Conservation (phyloP, 2,329 filamentous ascomycete genomes). For the Metarhizium rileyi region DNA sequence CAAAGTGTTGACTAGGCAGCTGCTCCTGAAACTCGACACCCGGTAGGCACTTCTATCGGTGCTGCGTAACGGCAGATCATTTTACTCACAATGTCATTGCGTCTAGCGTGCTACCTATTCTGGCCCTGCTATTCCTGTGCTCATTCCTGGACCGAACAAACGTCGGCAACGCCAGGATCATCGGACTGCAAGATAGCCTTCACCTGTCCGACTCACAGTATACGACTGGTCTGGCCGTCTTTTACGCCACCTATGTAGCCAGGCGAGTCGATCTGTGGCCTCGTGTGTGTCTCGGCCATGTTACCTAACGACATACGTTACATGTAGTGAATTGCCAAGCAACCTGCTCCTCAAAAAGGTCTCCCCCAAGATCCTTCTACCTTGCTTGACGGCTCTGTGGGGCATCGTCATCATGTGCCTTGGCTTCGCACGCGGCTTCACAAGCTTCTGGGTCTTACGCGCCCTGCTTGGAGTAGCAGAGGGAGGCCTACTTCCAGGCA, state of each 20-base stretch:
- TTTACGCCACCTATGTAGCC: constrained; percentile 54
- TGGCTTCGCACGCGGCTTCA: constrained; percentile 57
- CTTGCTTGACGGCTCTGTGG: constrained; percentile 55
- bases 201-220: constrained; percentile 52
- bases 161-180: constrained; percentile 60
- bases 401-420: constrained; percentile 60
- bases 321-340: constrained; percentile 45
- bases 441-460: constrained; percentile 55
- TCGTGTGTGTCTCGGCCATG: not conserved
- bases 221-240: constrained; percentile 52
- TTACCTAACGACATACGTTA: not conserved
- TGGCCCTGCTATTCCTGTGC: constrained; percentile 56
- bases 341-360: constrained; percentile 56
- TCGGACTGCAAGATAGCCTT: constrained; percentile 49
- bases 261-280: constrained; percentile 25
- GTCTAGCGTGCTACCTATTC: constrained; percentile 47
- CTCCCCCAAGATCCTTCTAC: constrained; percentile 51
- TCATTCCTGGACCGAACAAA: constrained; percentile 61
- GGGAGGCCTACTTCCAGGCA: constrained; percentile 59
- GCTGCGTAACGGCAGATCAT: not conserved
- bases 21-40: constrained; percentile 21
- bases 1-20: constrained; percentile 12
- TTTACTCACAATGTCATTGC: not conserved
- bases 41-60: constrained; percentile 6
- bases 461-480: constrained; percentile 59